Base-by-base conservation (phyloP, 768 basidiomycete species). In the Pulveroboletus sp. region DNA sequence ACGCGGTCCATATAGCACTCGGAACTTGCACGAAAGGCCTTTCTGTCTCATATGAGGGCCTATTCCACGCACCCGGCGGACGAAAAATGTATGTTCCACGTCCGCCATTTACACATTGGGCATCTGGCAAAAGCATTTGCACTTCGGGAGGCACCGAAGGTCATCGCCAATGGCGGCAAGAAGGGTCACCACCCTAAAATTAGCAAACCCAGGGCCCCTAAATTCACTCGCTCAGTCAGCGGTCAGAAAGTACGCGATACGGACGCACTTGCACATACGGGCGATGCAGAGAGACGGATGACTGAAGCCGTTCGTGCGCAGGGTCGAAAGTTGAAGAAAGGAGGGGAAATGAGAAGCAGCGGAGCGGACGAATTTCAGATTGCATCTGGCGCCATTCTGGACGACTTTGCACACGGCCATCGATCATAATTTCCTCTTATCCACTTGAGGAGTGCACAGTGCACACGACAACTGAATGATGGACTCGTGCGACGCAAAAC, bases 41-140 rank as follows among this genome's bases (percentile, higher is more conserved):
- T 86, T 71, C 75, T 82, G 32, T 96, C 95, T 0, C 93, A 95
- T 67, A 83, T 97, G 74, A 81, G 95, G 47, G 96, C 96, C 0
- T 99, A 98, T 68, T 87, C 96, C 28, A 99, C 96, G 0, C 96
- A 99, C 70, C 94, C 96, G 0, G 80, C 88, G 14, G 83, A 85
- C 52, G 96, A 98, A 68, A 99, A 98, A 63, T 85, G 92, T 56
- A 90, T 98, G 46, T 99, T 99, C 75, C 94, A 98, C 68, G 84
- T 97, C 51, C 87, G 88, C 14, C 82, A 95, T 64, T 77, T 98
- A 8, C 96, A 99, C 64, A 78, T 96, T 39, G 96, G 96, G 2
- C 96, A 99, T 72, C 70, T 92, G 40, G 92, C 93, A 14, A 94
- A 95, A 68, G 82, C 92, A 1, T 95, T 95, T 61, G 89, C 89